These are phyloP conservation scores for Leucogyrophana mollusca DNA, from an alignment of 768 basidiomycete species.

Conservation along the genomic window DNA sequence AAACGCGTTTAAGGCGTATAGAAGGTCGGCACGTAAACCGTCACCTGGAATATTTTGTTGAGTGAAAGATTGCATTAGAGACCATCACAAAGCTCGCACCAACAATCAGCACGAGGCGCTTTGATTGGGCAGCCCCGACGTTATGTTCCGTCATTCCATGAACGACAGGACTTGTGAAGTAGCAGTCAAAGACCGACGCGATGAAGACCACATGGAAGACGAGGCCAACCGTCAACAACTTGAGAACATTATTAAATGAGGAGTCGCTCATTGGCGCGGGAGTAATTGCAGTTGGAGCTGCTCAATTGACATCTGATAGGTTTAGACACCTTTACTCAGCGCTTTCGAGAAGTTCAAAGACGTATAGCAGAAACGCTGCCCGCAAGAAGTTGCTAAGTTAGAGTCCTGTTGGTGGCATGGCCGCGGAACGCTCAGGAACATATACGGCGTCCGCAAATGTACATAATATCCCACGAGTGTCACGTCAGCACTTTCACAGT, in stretches of 20 bases:
- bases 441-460: too few relatives aligned
- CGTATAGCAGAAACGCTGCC: too few relatives aligned
- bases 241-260: conserved; percentile 20
- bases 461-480: too few relatives aligned
- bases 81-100: conserved; percentile 41
- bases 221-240: conserved; percentile 63
- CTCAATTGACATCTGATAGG: too few relatives aligned
- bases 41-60: conserved; percentile 53
- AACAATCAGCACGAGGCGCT: conserved; percentile 77
- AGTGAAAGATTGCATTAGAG: not conserved
- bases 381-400: too few relatives aligned
- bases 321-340: too few relatives aligned
- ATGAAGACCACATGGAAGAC: conserved; percentile 75
- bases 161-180: conserved; percentile 82
- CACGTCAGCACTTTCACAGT: too few relatives aligned
- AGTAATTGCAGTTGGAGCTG: too few relatives aligned
- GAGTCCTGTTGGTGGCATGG: too few relatives aligned
- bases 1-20: conserved; percentile 67
- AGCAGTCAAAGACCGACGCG: conserved; percentile 79
- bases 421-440: too few relatives aligned
- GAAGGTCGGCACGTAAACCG: conserved; percentile 78
- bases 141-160: conserved; percentile 68
- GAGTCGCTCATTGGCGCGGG: conserved; percentile 11
- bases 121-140: conserved; percentile 48
- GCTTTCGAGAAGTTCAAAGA: too few relatives aligned